Evolutionary conservation across 352 stramenopile genomes (phyloP).

Genomic region (Globisporangium heterothallicum): DNA sequence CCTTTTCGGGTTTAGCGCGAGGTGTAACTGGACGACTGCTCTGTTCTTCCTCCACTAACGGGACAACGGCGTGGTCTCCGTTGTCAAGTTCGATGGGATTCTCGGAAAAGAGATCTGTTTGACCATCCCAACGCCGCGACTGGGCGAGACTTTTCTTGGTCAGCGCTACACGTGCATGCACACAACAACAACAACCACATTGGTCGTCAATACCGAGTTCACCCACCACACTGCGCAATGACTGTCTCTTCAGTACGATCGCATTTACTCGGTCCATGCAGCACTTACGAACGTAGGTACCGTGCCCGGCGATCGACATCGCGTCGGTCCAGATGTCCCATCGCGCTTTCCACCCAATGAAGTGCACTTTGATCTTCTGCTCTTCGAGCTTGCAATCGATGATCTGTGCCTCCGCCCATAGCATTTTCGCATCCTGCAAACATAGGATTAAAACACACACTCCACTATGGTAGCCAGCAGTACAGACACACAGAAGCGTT

Average conservation of each 20-base stretch:
- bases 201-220: neutral
- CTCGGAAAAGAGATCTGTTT: conserved; percentile 16
- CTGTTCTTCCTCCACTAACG: neutral
- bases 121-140: conserved; percentile 13
- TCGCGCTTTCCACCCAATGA: conserved; percentile 56
- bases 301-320: conserved; percentile 57
- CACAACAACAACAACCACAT: neutral
- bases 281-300: conserved; percentile 44
- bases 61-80: neutral
- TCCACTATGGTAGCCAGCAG: neutral
- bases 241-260: too few relatives aligned
- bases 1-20: neutral
- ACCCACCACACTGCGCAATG: too few relatives aligned
- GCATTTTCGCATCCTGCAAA: conserved; percentile 55
- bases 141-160: conserved; percentile 13
- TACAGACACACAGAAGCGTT: neutral
- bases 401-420: conserved; percentile 69
- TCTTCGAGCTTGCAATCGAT: conserved; percentile 50
- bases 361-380: conserved; percentile 68
- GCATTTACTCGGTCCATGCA: neutral
- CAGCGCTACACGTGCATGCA: conserved; percentile 3
- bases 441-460: neutral
- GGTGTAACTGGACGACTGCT: neutral
- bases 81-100: neutral
- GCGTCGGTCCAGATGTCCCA: conserved; percentile 74